Evolutionary conservation across 805 yeast species (phyloP).

Genomic region (Ascoidea rubescens): DNA sequence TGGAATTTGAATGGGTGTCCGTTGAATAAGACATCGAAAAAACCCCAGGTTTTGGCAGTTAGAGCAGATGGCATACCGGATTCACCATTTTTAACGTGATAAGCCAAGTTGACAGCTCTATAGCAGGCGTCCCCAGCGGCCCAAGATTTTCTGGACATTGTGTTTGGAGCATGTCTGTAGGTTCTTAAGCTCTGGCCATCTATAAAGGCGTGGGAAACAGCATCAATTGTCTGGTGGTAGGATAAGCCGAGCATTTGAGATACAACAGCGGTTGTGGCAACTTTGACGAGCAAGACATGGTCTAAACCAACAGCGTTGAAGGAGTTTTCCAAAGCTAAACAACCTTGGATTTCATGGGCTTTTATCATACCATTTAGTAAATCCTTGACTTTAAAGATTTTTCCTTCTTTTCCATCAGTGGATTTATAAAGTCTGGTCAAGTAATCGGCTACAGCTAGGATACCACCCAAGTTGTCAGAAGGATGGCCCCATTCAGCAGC

Average conservation of each 20-base stretch:
- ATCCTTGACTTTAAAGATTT: slow-evolving; percentile 31
- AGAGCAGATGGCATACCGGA: slow-evolving; percentile 42
- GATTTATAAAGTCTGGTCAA: slow-evolving; percentile 30
- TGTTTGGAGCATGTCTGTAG: slow-evolving; percentile 51
- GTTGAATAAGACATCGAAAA: slow-evolving; percentile 44
- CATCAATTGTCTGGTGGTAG: slow-evolving; percentile 38
- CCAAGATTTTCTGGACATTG: slow-evolving; percentile 52
- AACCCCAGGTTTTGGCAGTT: slow-evolving; percentile 49
- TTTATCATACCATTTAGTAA: slow-evolving; percentile 41
- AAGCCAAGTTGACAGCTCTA: slow-evolving; percentile 42
- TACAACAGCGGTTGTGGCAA: slow-evolving; percentile 48
- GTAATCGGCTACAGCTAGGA: slow-evolving; percentile 44
- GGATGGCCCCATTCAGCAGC: slow-evolving; percentile 68
- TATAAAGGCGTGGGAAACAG: slow-evolving; percentile 44
- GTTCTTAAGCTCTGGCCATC: slow-evolving; percentile 49
- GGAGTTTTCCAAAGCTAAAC: slow-evolving; percentile 44
- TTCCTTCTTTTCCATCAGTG: slow-evolving; percentile 24
- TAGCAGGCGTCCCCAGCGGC: slow-evolving; percentile 54
- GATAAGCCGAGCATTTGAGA: slow-evolving; percentile 35
- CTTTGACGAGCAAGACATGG: slow-evolving; percentile 44
- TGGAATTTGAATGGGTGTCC: slow-evolving; percentile 40
- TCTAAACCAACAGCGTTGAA: slow-evolving; percentile 46
- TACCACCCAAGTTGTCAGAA: slow-evolving; percentile 46
- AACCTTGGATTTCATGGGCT: slow-evolving; percentile 53
- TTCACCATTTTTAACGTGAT: slow-evolving; percentile 36